Evolutionary conservation across 1,284 basidiomycete genomes (phyloP).

Genomic region (Marasmius sp.): DNA sequence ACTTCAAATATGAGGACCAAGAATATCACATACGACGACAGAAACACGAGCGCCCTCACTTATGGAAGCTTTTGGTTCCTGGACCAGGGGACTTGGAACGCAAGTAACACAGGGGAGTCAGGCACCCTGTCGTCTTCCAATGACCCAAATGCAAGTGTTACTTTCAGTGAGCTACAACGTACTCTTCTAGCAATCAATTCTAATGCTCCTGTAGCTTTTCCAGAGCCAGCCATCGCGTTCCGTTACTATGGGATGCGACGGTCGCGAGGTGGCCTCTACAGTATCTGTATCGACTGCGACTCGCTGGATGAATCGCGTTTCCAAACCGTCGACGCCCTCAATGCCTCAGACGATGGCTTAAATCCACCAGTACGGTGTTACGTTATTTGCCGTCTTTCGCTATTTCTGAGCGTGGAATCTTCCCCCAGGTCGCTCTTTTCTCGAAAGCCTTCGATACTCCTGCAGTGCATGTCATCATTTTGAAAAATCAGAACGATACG

Average conservation of each 20-base stretch:
- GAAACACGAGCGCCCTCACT: conserved; percentile 16
- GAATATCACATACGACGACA: conserved; percentile 25
- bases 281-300: conserved; percentile 31
- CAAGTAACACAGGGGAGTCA: conserved; percentile 13
- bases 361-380: conserved; percentile 28
- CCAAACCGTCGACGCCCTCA: conserved; percentile 24
- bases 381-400: neutral
- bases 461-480: neutral
- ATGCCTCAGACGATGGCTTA: conserved; percentile 25
- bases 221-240: no score
- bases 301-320: conserved; percentile 24
- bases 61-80: conserved; percentile 24
- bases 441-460: neutral
- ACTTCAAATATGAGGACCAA: neutral
- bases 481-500: neutral
- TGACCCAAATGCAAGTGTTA: no score
- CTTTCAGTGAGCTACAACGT: no score
- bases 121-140: no score
- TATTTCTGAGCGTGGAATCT: conserved; percentile 19
- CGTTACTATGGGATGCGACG: no score
- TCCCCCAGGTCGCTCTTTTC: conserved; percentile 20
- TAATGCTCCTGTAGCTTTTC: no score
- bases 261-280: conserved; percentile 12
- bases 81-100: conserved; percentile 23
- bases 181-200: no score